A percentile compares a stretch with the other conserved stretches of the same genome.
These are phyloP conservation scores for Mimosa bimucronata DNA, from an alignment of 306 rosid species.

Conservation along the genomic window DNA sequence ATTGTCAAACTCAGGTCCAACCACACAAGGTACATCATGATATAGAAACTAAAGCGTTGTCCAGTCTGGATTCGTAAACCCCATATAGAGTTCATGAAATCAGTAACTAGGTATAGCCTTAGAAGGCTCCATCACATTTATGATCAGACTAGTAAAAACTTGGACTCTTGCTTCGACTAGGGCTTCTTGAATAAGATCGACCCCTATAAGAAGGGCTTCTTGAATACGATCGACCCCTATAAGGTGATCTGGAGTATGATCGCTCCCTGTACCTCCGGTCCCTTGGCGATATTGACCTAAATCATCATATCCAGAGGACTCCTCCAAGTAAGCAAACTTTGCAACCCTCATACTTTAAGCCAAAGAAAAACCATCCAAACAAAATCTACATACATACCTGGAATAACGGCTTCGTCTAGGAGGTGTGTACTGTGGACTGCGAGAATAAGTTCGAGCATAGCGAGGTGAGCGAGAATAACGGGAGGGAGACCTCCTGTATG, in stretches of 20 bases:
- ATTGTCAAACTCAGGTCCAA: constrained; percentile 7
- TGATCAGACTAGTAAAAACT: constrained; percentile 55
- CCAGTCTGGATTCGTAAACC: neutral
- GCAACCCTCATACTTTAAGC: neutral
- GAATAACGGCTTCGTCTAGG: constrained; percentile 53
- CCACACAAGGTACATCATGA: constrained; percentile 1
- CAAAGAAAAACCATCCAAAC: neutral
- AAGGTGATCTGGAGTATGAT: constrained; percentile 69
- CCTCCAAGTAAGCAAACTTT: neutral
- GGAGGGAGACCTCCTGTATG: constrained; percentile 48
- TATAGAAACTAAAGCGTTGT: constrained; percentile 15
- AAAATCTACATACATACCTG: constrained; percentile 42
- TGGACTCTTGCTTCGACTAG: constrained; percentile 45
- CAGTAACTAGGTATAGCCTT: constrained; percentile 31
- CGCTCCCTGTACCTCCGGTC: constrained; percentile 46
- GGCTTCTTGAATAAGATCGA: constrained; percentile 47
- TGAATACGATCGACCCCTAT: constrained; percentile 33
- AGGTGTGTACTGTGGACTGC: constrained; percentile 58
- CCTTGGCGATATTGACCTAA: constrained; percentile 76
- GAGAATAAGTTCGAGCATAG: constrained; percentile 53
- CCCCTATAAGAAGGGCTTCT: constrained; percentile 46
- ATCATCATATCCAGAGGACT: neutral
- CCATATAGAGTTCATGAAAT: constrained; percentile 14
- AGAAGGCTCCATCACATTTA: neutral
- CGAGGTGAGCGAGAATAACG: constrained; percentile 52